A percentile compares a stretch with the other conserved stretches of the same genome.
phyloP scores from a whole-genome alignment of 257 asterid genomes.

The Nicotiana tomentosiformis region DNA sequence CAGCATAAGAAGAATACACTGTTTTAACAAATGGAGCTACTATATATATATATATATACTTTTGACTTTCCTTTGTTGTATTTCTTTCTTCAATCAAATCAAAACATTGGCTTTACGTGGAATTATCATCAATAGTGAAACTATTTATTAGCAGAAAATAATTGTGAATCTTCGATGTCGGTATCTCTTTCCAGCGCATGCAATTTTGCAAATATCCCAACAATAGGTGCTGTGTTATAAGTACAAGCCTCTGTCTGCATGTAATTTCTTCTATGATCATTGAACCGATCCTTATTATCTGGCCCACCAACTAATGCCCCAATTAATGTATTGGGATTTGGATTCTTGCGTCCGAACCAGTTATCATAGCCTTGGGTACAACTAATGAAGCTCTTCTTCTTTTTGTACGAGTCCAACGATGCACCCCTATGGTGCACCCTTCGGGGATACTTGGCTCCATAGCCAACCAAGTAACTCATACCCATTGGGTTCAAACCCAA shows the following conservation, averaged over 20 bases:
- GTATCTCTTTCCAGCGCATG: conserved; percentile 7
- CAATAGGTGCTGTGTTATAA: conserved; percentile 73
- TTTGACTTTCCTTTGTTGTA: background rate
- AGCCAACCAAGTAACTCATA: conserved; percentile 74
- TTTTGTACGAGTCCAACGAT: conserved; percentile 52
- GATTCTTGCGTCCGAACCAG: conserved; percentile 48
- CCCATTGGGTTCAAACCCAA: conserved; percentile 74
- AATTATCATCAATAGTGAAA: background rate
- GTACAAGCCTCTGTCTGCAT: conserved; percentile 92
- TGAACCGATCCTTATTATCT: conserved; percentile 42
- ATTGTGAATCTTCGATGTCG: background rate
- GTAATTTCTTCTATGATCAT: conserved; percentile 59
- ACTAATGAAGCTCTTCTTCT: conserved; percentile 50
- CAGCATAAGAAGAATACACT: background rate
- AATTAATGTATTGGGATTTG: conserved; percentile 55
- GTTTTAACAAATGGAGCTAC: background rate
- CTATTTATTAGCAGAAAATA: background rate
- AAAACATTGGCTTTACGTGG: background rate
- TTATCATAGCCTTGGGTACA: conserved; percentile 79
- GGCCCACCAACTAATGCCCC: conserved; percentile 92
- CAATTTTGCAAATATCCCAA: conserved; percentile 66
- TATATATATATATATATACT: background rate
- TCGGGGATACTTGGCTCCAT: conserved; percentile 47
- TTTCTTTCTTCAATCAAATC: background rate
- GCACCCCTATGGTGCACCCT: conserved; percentile 87